Conservation (phyloP, 2,329 filamentous ascomycete genomes). For the Gyromitra esculenta region DNA sequence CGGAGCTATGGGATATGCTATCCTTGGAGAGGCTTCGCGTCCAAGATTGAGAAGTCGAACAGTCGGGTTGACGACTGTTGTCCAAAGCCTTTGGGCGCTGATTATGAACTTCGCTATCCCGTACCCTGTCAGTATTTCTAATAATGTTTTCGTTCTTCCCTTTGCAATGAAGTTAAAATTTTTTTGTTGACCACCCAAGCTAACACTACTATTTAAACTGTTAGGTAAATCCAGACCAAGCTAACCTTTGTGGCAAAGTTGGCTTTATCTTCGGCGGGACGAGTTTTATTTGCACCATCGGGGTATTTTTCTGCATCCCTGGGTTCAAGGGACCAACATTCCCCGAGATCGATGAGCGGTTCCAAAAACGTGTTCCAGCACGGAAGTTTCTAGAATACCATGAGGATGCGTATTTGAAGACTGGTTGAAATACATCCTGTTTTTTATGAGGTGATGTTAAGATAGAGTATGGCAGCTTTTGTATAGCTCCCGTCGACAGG, state of each 20-base stretch:
- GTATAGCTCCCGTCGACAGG: slow-evolving; percentile 6
- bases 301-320: slow-evolving; percentile 56
- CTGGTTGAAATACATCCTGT: not conserved
- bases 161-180: no score
- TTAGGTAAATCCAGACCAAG: slow-evolving; percentile 23
- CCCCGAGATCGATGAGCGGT: slow-evolving; percentile 43
- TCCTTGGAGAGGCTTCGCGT: slow-evolving; percentile 61
- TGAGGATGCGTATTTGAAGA: not conserved
- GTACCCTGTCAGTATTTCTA: slow-evolving; percentile 57
- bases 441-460: not conserved
- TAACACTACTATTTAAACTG: not conserved
- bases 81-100: slow-evolving; percentile 61
- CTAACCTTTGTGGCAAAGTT: slow-evolving; percentile 22
- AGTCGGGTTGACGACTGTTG: slow-evolving; percentile 60
- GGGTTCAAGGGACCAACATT: slow-evolving; percentile 54
- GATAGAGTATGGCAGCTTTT: slow-evolving; percentile 5
- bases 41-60: slow-evolving; percentile 60
- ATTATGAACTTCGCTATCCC: slow-evolving; percentile 61
- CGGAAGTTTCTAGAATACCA: slow-evolving; percentile 30
- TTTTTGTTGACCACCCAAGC: not conserved
- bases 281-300: slow-evolving; percentile 54
- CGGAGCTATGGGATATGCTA: slow-evolving; percentile 60
- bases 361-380: slow-evolving; percentile 16
- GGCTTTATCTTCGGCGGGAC: slow-evolving; percentile 60
- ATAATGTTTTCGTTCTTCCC: not conserved